A percentile compares a stretch with the other conserved stretches of the same genome.
Evolutionary conservation across 2,329 filamentous ascomycete species (phyloP).

Genomic region (Trichoderma sp.): DNA sequence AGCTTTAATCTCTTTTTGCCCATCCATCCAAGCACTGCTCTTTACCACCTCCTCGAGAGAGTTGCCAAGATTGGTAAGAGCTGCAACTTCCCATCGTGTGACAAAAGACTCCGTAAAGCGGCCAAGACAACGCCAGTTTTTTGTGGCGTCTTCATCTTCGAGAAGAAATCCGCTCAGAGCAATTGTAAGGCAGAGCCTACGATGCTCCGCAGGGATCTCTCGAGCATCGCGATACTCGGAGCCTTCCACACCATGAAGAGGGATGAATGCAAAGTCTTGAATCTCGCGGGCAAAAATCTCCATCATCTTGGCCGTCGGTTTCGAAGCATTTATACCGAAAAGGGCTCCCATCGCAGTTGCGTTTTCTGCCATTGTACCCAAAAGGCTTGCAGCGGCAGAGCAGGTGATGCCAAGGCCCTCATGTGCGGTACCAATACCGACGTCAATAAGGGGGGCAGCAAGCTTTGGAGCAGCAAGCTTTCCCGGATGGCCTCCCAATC

Average conservation of each 20-base stretch:
- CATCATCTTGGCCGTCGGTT: slow-evolving; percentile 82
- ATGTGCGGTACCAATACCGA: slow-evolving; percentile 76
- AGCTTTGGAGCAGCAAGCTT: slow-evolving; percentile 77
- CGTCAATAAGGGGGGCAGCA: slow-evolving; percentile 72
- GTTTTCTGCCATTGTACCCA: slow-evolving; percentile 78
- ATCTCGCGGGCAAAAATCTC: slow-evolving; percentile 84
- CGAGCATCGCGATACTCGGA: slow-evolving; percentile 48
- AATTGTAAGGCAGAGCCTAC: slow-evolving; percentile 77
- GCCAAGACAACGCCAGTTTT: slow-evolving; percentile 76
- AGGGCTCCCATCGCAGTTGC: slow-evolving; percentile 76
- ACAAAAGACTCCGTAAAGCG: slow-evolving; percentile 75
- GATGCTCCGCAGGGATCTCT: slow-evolving; percentile 54
- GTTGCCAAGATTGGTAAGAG: slow-evolving; percentile 73
- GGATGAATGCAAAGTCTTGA: slow-evolving; percentile 83
- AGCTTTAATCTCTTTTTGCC: slow-evolving; percentile 51
- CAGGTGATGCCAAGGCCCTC: slow-evolving; percentile 73
- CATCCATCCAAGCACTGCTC: slow-evolving; percentile 75
- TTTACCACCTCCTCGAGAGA: slow-evolving; percentile 75
- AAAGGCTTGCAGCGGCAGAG: slow-evolving; percentile 70
- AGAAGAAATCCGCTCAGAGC: slow-evolving; percentile 80
- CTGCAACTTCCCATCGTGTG: slow-evolving; percentile 77
- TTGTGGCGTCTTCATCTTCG: slow-evolving; percentile 63
- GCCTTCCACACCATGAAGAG: slow-evolving; percentile 54
- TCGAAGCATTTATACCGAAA: slow-evolving; percentile 86
- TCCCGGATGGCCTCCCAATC: slow-evolving; percentile 46